Percentiles rank a stretch among this genome's conserved stretches.
These are phyloP conservation scores for Rutidosis leptorrhynchoides DNA, from an alignment of 129 eudicot genomes.

Conservation along the genomic window DNA sequence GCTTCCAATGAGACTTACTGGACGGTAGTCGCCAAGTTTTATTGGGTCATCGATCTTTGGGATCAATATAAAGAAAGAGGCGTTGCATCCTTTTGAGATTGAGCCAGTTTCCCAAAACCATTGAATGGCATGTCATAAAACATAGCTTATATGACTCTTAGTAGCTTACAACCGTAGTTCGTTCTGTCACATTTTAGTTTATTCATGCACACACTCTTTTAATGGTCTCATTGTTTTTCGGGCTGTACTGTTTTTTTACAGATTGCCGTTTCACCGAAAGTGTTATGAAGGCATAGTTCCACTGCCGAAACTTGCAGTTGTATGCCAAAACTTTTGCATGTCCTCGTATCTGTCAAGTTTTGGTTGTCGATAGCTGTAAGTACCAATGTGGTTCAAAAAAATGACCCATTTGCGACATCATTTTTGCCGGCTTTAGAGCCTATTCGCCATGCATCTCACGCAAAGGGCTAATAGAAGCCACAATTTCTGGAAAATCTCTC, in stretches of 20 bases:
- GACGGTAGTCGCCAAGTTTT: too few relatives aligned
- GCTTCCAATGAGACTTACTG: too few relatives aligned
- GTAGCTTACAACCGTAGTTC: background rate
- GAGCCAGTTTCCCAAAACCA: too few relatives aligned
- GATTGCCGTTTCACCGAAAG: constrained; percentile 29
- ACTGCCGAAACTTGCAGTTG: background rate
- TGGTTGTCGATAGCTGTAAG: background rate
- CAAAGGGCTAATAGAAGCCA: background rate
- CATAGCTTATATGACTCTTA: background rate
- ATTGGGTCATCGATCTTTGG: too few relatives aligned
- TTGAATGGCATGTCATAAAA: background rate
- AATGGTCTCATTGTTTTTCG: constrained; percentile 1
- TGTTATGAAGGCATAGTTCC: constrained; percentile 15
- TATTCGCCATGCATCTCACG: background rate
- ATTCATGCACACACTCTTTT: background rate
- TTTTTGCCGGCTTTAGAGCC: background rate
- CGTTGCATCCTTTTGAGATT: too few relatives aligned
- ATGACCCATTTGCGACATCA: background rate
- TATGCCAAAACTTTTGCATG: constrained; percentile 7
- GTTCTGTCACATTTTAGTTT: background rate
- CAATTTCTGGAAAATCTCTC: background rate
- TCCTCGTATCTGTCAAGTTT: background rate
- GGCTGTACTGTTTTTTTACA: background rate
- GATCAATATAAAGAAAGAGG: too few relatives aligned
- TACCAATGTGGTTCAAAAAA: background rate